Evolutionary conservation across 495 filamentous ascomycete genomes (phyloP).

Genomic region (Aspergillus wentii): DNA sequence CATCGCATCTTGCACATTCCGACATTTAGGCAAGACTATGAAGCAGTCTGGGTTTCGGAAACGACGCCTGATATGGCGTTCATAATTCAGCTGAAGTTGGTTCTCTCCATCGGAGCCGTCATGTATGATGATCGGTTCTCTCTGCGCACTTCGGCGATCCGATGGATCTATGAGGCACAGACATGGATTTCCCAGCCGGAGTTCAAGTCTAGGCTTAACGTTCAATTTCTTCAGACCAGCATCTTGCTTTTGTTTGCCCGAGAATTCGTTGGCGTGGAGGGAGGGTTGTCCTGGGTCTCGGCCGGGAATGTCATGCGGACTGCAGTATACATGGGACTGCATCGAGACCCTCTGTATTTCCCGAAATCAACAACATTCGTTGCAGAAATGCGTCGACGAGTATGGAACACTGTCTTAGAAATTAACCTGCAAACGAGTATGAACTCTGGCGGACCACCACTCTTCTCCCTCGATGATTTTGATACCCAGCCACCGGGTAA

Average conservation of each 20-base stretch:
- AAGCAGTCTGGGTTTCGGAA: conserved; percentile 18
- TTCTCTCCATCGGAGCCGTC: conserved; percentile 46
- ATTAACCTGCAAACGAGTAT: conserved; percentile 48
- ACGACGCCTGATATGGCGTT: conserved; percentile 17
- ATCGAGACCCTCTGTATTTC: conserved; percentile 50
- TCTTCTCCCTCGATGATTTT: conserved; percentile 45
- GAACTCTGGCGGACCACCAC: conserved; percentile 44
- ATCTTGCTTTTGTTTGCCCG: conserved; percentile 46
- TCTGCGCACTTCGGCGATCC: conserved; percentile 30
- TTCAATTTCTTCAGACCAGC: conserved; percentile 41
- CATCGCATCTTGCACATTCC: conserved; percentile 57
- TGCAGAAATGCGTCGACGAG: conserved; percentile 52
- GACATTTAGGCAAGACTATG: conserved; percentile 42
- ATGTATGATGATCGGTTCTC: conserved; percentile 27
- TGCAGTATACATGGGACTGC: conserved; percentile 58
- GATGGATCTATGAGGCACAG: conserved; percentile 50
- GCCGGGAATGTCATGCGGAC: conserved; percentile 49
- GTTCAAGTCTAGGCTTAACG: conserved; percentile 40
- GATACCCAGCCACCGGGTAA: conserved; percentile 52
- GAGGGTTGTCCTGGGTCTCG: conserved; percentile 51
- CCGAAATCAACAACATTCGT: conserved; percentile 32
- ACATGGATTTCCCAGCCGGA: conserved; percentile 47
- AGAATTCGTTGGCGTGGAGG: conserved; percentile 40
- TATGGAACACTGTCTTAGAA: conserved; percentile 61
- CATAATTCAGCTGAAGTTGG: conserved; percentile 45